Evolutionary conservation across 2,329 filamentous ascomycete species (phyloP).

Genomic region (Trichoderma sp.): DNA sequence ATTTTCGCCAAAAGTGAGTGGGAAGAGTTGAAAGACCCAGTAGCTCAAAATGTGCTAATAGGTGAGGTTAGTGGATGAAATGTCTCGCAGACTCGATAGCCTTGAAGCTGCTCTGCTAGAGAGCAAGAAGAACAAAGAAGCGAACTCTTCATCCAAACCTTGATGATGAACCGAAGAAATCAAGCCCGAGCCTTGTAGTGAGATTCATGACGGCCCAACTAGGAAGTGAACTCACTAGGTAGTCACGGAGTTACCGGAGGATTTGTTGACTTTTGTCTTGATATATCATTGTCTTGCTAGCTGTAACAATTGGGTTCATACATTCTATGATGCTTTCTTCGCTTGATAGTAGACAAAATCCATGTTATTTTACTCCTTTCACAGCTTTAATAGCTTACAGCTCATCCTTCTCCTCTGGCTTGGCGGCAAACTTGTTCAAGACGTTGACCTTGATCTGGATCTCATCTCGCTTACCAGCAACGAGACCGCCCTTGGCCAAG

Average conservation of each 20-base stretch:
- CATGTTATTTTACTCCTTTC: neutral
- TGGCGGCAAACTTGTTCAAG: constrained; percentile 72
- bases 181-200: neutral
- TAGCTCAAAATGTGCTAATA: constrained; percentile 28
- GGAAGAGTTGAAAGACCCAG: neutral
- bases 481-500: constrained; percentile 83
- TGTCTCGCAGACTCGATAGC: constrained; percentile 83
- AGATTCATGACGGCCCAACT: neutral
- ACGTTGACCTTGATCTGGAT: constrained; percentile 86
- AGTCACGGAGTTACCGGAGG: constrained; percentile 20
- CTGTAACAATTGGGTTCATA: constrained; percentile 15
- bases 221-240: constrained; percentile 6
- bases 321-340: constrained; percentile 22
- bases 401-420: constrained; percentile 61
- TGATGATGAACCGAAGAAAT: constrained; percentile 1
- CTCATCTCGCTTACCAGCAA: constrained; percentile 86
- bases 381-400: constrained; percentile 37
- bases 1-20: constrained; percentile 83
- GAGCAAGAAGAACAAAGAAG: constrained; percentile 53
- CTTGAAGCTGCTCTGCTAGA: constrained; percentile 74
- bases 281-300: constrained; percentile 21
- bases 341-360: constrained; percentile 13
- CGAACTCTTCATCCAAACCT: constrained; percentile 34
- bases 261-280: neutral
- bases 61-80: constrained; percentile 78